Conservation (phyloP, 73 alveolate species). For the Effrenium voratum region DNA sequence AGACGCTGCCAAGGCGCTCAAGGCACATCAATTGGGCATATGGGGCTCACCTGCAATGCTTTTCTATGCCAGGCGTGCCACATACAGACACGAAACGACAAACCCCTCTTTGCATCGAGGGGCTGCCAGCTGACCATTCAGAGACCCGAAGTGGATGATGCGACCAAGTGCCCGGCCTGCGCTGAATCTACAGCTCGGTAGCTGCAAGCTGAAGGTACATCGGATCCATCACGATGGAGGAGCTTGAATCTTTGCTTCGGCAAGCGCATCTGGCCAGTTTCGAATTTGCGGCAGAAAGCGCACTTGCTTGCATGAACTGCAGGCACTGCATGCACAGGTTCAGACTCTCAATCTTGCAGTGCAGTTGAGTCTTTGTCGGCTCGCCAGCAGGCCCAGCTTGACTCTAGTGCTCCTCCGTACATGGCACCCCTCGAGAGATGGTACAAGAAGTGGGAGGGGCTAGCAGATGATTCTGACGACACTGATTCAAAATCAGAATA, state of each 20-base stretch:
- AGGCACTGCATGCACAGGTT: too few relatives aligned
- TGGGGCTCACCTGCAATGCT: slow-evolving; percentile 72
- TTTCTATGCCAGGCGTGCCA: slow-evolving; percentile 46
- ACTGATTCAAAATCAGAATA: too few relatives aligned
- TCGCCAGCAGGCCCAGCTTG: too few relatives aligned
- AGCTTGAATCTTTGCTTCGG: slow-evolving; percentile 44
- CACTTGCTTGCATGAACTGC: too few relatives aligned
- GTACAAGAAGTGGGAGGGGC: slow-evolving; percentile 50
- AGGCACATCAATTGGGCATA: slow-evolving; percentile 48
- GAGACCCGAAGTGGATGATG: slow-evolving; percentile 68
- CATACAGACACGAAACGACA: neutral
- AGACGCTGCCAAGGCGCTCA: slow-evolving; percentile 1
- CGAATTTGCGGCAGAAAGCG: neutral
- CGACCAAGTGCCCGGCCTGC: slow-evolving; percentile 20
- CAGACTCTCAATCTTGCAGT: too few relatives aligned
- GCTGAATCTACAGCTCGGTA: neutral
- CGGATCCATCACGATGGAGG: slow-evolving; percentile 57
- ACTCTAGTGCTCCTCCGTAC: too few relatives aligned
- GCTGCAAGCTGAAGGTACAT: slow-evolving; percentile 15
- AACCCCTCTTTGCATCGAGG: too few relatives aligned
- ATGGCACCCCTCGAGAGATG: slow-evolving; percentile 62
- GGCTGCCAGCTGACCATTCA: slow-evolving; percentile 67
- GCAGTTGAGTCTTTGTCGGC: too few relatives aligned
- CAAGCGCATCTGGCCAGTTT: slow-evolving; percentile 18
- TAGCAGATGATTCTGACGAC: slow-evolving; percentile 23